These are phyloP conservation scores for Secale cereale DNA, from an alignment of 176 grass and related monocot species.

Conservation along the genomic window DNA sequence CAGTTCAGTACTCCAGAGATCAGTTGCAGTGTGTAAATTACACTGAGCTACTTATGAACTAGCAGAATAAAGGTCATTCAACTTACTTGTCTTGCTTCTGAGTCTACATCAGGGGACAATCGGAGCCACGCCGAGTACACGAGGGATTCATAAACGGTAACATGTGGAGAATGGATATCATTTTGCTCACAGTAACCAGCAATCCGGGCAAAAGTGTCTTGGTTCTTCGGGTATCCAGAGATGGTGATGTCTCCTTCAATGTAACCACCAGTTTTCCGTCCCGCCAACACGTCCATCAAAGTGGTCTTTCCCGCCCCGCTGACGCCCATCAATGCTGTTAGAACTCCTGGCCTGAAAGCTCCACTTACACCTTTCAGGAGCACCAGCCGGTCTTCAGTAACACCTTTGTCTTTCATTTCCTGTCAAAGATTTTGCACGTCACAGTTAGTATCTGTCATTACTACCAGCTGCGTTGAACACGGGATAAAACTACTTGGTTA, in stretches of 20 bases:
- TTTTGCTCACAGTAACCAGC: slow-evolving; percentile 95
- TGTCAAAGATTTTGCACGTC: slow-evolving; percentile 25
- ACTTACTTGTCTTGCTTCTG: slow-evolving; percentile 75
- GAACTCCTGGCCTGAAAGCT: slow-evolving; percentile 90
- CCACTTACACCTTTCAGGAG: slow-evolving; percentile 86
- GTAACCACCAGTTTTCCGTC: slow-evolving; percentile 86
- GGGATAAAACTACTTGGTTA: not conserved
- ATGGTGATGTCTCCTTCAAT: slow-evolving; percentile 86
- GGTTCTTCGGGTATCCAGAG: slow-evolving; percentile 94
- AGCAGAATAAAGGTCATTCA: not conserved
- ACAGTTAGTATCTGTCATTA: slow-evolving; percentile 16
- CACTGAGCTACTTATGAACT: not conserved
- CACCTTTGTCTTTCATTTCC: slow-evolving; percentile 88
- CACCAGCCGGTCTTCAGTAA: slow-evolving; percentile 58
- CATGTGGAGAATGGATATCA: slow-evolving; percentile 95
- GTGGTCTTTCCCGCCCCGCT: slow-evolving; percentile 95
- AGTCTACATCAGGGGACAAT: slow-evolving; percentile 65
- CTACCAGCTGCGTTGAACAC: not conserved
- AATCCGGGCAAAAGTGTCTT: slow-evolving; percentile 90
- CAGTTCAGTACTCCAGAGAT: not conserved
- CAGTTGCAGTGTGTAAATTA: not conserved
- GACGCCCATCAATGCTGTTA: slow-evolving; percentile 92
- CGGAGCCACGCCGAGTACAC: slow-evolving; percentile 94
- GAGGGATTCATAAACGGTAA: slow-evolving; percentile 92
- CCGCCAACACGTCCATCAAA: slow-evolving; percentile 90